A percentile compares a stretch with the other conserved stretches of the same genome.
Conservation (phyloP, 257 asterid species). For the Rauvolfia tetraphylla region DNA sequence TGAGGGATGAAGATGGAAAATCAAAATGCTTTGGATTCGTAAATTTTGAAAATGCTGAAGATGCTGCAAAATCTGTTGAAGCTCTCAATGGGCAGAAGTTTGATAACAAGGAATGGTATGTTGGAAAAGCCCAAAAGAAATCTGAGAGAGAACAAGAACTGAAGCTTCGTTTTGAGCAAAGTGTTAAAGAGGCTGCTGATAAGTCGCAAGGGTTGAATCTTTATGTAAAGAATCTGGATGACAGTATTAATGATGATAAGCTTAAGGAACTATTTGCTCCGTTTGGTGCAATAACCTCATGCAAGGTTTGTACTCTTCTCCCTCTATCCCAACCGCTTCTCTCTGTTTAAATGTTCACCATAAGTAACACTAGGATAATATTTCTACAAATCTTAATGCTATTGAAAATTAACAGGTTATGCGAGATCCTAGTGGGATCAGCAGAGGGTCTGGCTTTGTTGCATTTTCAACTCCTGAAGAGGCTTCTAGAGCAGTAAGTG, state of each 20-base stretch:
- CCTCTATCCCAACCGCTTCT: not conserved
- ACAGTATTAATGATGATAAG: conserved; percentile 70
- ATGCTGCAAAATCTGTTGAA: conserved; percentile 86
- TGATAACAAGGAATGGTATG: conserved; percentile 82
- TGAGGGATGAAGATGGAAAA: conserved; percentile 82
- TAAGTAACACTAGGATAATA: not conserved
- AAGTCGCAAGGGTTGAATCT: conserved; percentile 76
- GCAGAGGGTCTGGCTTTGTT: conserved; percentile 98
- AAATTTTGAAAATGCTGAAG: conserved; percentile 83
- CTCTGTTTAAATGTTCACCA: not conserved
- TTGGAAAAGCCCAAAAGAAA: conserved; percentile 94
- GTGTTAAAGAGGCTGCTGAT: conserved; percentile 71
- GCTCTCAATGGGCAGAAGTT: conserved; percentile 63
- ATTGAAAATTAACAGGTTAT: conserved; percentile 53
- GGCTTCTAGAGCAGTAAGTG: conserved; percentile 84
- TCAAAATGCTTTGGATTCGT: conserved; percentile 89
- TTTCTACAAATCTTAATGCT: not conserved
- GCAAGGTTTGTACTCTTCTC: conserved; percentile 56
- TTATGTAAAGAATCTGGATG: conserved; percentile 85
- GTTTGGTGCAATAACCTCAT: conserved; percentile 78
- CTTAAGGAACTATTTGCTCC: conserved; percentile 79
- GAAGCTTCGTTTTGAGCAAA: conserved; percentile 72
- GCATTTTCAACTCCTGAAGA: conserved; percentile 86
- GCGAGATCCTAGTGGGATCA: conserved; percentile 82
- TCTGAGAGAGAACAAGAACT: conserved; percentile 75